Conservation (phyloP, 2,329 filamentous ascomycete genomes). For the Epichloe baconii region DNA sequence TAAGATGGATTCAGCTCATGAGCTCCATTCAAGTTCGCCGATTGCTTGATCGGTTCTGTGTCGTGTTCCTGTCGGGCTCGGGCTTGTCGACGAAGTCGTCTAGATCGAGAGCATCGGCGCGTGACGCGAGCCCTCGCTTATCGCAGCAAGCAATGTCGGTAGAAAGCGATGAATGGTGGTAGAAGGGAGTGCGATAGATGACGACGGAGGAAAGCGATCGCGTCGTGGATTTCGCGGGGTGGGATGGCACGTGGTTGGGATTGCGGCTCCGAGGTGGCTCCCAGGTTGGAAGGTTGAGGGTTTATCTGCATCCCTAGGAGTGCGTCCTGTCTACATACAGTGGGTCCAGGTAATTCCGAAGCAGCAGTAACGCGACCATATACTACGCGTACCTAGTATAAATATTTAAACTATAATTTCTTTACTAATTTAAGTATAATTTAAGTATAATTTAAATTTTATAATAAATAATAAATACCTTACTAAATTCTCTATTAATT, state of each 20-base stretch:
- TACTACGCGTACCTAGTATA: too few species aligned
- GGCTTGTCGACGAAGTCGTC: not conserved
- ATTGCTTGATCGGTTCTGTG: too few species aligned
- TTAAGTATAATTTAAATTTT: too few species aligned
- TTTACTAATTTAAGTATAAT: too few species aligned
- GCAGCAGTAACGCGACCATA: too few species aligned
- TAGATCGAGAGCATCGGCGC: not conserved
- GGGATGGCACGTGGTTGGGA: constrained; percentile 4
- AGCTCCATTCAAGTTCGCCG: not conserved
- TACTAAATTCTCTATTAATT: too few species aligned
- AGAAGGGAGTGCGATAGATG: not conserved
- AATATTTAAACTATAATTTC: too few species aligned
- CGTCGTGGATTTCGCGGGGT: constrained; percentile 1
- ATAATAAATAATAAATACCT: too few species aligned
- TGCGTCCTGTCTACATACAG: too few species aligned
- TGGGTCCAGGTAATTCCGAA: too few species aligned
- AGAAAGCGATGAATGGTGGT: not conserved
- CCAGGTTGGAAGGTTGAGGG: constrained; percentile 4
- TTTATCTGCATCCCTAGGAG: constrained; percentile 5
- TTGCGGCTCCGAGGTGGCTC: constrained; percentile 3
- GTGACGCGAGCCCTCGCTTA: not conserved
- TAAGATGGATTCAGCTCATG: too few species aligned
- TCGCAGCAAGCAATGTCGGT: not conserved
- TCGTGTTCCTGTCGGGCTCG: not conserved
- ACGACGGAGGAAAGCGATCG: not conserved